Evolutionary conservation across 2,329 filamentous ascomycete species (phyloP).

Genomic region (Huntiella abstrusa): DNA sequence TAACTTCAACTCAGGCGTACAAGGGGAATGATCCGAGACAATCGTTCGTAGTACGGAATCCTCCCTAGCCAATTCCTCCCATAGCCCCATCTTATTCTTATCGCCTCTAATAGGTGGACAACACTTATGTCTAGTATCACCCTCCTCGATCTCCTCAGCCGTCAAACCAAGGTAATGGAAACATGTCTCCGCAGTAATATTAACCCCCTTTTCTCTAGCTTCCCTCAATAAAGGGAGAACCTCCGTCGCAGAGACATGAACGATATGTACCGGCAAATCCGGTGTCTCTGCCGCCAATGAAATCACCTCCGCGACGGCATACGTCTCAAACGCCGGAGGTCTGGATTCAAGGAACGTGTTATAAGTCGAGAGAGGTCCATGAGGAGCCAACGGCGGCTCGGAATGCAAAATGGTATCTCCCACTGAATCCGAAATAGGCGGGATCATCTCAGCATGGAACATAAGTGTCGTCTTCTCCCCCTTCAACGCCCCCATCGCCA

Average conservation of each 20-base stretch:
- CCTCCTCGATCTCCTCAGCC: constrained; percentile 62
- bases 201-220: constrained; percentile 54
- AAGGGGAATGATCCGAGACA: constrained; percentile 90
- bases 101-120: constrained; percentile 76
- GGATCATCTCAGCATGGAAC: constrained; percentile 98
- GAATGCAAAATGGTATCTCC: constrained; percentile 58
- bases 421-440: constrained; percentile 63
- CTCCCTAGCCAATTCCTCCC: constrained; percentile 52
- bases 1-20: constrained; percentile 84
- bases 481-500: constrained; percentile 65
- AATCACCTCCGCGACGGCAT: constrained; percentile 73
- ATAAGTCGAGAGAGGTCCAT: constrained; percentile 59
- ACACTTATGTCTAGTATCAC: constrained; percentile 87
- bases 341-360: constrained; percentile 82
- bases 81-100: constrained; percentile 67
- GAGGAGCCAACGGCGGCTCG: constrained; percentile 48
- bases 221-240: constrained; percentile 64
- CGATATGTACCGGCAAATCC: constrained; percentile 72
- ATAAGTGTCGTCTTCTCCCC: constrained; percentile 77
- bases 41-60: constrained; percentile 74
- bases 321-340: constrained; percentile 77
- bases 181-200: constrained; percentile 86
- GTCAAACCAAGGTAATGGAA: constrained; percentile 84
- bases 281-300: constrained; percentile 65
- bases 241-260: constrained; percentile 78